phyloP scores from a whole-genome alignment of 768 basidiomycete genomes.

The Inosperma sp. region DNA sequence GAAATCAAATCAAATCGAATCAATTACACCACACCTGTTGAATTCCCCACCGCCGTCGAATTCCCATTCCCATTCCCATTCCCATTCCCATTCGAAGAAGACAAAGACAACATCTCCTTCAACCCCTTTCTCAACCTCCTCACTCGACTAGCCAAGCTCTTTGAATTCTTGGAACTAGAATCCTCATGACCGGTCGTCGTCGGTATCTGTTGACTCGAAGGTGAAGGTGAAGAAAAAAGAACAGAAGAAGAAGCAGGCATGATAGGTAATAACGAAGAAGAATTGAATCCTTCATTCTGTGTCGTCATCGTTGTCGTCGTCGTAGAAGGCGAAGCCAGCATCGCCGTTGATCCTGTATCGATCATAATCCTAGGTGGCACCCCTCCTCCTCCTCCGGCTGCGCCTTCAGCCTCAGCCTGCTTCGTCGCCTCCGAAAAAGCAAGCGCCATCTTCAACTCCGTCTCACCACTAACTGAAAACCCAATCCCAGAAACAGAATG shows the following conservation, averaged over 20 bases:
- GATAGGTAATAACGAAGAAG: too few relatives aligned
- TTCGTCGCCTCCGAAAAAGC: conserved; percentile 23
- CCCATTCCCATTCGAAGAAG: background rate
- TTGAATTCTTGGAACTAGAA: conserved; percentile 5
- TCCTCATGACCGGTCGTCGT: background rate
- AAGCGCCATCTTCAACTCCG: conserved; percentile 53
- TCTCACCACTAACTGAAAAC: conserved; percentile 57
- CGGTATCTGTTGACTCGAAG: background rate
- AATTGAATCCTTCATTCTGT: too few relatives aligned
- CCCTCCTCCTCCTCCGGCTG: conserved; percentile 11
- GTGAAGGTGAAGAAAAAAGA: background rate
- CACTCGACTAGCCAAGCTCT: conserved; percentile 24
- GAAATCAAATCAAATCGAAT: too few relatives aligned
- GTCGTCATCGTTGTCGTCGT: too few relatives aligned
- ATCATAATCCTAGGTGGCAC: too few relatives aligned
- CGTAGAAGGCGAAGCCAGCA: too few relatives aligned
- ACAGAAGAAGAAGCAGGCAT: background rate
- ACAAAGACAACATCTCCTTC: conserved; percentile 27
- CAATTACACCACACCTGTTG: background rate
- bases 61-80: background rate
- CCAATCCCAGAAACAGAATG: conserved; percentile 29
- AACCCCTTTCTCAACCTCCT: conserved; percentile 31
- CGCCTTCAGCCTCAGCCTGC: too few relatives aligned
- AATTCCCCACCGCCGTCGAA: background rate
- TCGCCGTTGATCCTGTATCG: too few relatives aligned